A percentile compares a stretch with the other conserved stretches of the same genome.
Evolutionary conservation across 1,284 basidiomycete species (phyloP).

Genomic region (Trichosporon sp.): DNA sequence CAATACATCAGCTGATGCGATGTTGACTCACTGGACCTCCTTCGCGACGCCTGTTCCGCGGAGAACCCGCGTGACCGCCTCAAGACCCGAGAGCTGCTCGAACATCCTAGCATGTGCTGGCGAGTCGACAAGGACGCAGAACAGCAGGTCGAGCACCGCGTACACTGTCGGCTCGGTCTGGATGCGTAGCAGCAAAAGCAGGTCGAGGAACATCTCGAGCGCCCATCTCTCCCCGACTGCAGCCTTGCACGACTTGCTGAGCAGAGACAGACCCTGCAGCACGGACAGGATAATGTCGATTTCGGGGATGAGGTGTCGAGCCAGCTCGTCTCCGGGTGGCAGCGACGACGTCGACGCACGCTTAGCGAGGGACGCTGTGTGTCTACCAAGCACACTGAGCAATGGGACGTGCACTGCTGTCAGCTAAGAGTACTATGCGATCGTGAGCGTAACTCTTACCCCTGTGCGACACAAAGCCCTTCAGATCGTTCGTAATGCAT

Average conservation of each 20-base stretch:
- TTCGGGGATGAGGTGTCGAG: constrained; percentile 40
- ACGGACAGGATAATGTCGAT: constrained; percentile 62
- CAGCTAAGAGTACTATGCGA: not conserved
- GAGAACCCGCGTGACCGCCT: constrained; percentile 75
- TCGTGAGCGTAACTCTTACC: constrained; percentile 10
- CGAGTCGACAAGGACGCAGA: constrained; percentile 81
- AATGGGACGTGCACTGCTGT: constrained; percentile 41
- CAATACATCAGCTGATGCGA: not conserved
- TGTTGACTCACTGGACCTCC: constrained; percentile 69
- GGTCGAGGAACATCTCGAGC: constrained; percentile 61
- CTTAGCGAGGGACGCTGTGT: constrained; percentile 41
- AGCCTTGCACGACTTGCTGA: constrained; percentile 68
- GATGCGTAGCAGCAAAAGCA: constrained; percentile 46
- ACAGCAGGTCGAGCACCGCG: constrained; percentile 73
- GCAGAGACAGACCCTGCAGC: constrained; percentile 76
- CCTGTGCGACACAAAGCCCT: constrained; percentile 23
- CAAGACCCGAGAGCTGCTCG: constrained; percentile 73
- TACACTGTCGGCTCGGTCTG: constrained; percentile 60
- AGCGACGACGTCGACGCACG: constrained; percentile 38
- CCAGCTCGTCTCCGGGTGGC: constrained; percentile 40
- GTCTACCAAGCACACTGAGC: constrained; percentile 42
- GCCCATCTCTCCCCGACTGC: constrained; percentile 70
- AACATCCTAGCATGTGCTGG: constrained; percentile 71
- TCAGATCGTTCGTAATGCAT: constrained; percentile 24
- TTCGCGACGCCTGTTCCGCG: constrained; percentile 78